A percentile compares a stretch with the other conserved stretches of the same genome.
Conservation (phyloP, 2,329 filamentous ascomycete species). For the Penicillium sp. region DNA sequence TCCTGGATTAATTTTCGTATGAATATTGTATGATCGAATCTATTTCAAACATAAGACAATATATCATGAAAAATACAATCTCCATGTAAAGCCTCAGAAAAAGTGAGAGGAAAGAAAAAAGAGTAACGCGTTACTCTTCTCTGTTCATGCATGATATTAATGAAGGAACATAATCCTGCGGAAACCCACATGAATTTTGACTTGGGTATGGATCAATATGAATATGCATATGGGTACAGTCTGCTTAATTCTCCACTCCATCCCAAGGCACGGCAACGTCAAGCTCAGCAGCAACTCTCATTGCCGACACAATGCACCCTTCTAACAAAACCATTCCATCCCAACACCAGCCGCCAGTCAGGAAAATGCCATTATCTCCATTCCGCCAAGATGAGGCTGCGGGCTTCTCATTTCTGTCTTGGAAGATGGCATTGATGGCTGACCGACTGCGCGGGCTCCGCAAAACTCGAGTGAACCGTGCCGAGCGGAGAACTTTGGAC, state of each 20-base stretch:
- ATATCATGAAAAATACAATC: no score
- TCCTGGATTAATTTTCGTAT: no score
- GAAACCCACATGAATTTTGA: no score
- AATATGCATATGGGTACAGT: no score
- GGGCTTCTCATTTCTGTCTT: background rate
- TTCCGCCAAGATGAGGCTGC: conserved; percentile 52
- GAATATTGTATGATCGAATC: no score
- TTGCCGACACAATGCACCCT: conserved; percentile 64
- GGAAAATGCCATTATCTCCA: conserved; percentile 58
- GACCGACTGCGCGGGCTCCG: conserved; percentile 54
- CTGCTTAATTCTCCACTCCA: background rate
- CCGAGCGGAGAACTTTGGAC: conserved; percentile 49
- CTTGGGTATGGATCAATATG: background rate
- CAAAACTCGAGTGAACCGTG: conserved; percentile 58
- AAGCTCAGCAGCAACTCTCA: conserved; percentile 59
- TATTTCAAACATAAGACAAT: no score
- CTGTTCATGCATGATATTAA: no score
- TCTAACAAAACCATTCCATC: conserved; percentile 67
- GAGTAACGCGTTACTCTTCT: no score
- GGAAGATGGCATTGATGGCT: conserved; percentile 54
- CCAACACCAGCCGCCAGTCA: conserved; percentile 67
- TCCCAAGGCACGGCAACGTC: conserved; percentile 51
- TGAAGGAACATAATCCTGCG: no score
- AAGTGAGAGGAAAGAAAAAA: no score
- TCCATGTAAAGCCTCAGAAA: no score